Percentiles rank a stretch among this genome's conserved stretches.
These are phyloP conservation scores for Cystofilobasidium capitatum DNA, from an alignment of 768 basidiomycete species.

Conservation along the genomic window DNA sequence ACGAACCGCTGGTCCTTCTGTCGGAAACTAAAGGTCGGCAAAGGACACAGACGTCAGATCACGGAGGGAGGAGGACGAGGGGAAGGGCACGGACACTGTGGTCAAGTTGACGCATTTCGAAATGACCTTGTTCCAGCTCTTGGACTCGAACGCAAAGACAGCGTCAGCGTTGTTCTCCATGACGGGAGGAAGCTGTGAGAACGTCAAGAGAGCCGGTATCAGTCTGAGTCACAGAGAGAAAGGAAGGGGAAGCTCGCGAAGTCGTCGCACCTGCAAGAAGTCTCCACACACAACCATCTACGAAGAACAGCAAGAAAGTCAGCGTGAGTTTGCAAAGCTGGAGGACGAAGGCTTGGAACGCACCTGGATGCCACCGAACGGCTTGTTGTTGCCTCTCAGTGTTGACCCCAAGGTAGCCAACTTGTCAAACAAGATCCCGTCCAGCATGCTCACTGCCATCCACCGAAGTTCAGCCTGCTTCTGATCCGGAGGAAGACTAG, in stretches of 20 bases:
- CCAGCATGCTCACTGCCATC: constrained; percentile 84
- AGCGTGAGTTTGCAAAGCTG: not conserved
- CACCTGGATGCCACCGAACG: constrained; percentile 94
- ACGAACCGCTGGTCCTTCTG: constrained; percentile 40
- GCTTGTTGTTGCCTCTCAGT: constrained; percentile 52
- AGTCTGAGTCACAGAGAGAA: not conserved
- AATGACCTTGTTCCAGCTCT: constrained; percentile 62
- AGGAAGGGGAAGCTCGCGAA: not conserved
- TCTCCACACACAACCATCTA: constrained; percentile 90
- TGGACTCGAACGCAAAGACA: constrained; percentile 87
- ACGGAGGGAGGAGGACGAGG: not conserved
- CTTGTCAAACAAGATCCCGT: constrained; percentile 75
- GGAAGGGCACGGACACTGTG: constrained; percentile 40
- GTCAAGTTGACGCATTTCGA: constrained; percentile 80
- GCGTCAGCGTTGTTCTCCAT: constrained; percentile 54
- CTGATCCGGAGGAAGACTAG: not conserved
- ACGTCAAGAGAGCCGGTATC: not conserved
- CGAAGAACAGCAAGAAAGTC: not conserved
- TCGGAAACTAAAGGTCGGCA: not conserved
- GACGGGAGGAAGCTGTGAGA: constrained; percentile 76
- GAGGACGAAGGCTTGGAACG: constrained; percentile 1
- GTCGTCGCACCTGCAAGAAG: constrained; percentile 52
- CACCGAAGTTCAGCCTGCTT: no score
- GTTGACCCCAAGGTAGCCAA: constrained; percentile 58
- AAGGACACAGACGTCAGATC: not conserved